Conservation (phyloP, 148 eudicot species). For the Rhododendron molle region DNA sequence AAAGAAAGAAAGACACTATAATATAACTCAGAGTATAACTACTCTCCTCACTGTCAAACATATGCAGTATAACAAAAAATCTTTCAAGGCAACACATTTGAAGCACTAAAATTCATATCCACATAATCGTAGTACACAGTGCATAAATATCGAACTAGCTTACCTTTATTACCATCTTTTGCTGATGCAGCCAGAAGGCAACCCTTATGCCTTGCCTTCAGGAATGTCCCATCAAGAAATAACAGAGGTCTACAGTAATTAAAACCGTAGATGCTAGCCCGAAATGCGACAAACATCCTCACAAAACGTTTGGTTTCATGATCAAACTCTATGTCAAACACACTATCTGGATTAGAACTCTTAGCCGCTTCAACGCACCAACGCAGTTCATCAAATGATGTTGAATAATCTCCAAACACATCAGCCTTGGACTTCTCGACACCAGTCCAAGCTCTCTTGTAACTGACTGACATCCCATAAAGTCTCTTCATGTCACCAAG, state of each 20-base stretch:
- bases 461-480: not conserved
- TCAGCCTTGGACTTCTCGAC: not conserved
- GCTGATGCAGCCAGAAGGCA: not conserved
- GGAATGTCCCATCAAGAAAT: not conserved
- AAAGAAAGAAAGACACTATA: no score
- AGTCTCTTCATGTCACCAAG: not conserved
- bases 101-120: no score
- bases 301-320: no score
- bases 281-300: no score
- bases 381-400: not conserved
- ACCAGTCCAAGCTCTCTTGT: no score
- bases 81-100: no score
- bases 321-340: not conserved
- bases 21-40: no score
- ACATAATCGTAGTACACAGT: no score
- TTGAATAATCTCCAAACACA: not conserved
- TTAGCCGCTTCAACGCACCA: not conserved
- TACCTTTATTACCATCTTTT: not conserved
- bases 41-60: no score
- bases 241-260: not conserved
- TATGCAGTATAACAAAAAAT: no score
- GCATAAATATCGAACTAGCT: no score
- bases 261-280: not conserved
- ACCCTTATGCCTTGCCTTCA: not conserved
- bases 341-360: not conserved